A percentile compares a stretch with the other conserved stretches of the same genome.
Evolutionary conservation across 495 filamentous ascomycete species (phyloP).

Genomic region (Platismatia glauca): DNA sequence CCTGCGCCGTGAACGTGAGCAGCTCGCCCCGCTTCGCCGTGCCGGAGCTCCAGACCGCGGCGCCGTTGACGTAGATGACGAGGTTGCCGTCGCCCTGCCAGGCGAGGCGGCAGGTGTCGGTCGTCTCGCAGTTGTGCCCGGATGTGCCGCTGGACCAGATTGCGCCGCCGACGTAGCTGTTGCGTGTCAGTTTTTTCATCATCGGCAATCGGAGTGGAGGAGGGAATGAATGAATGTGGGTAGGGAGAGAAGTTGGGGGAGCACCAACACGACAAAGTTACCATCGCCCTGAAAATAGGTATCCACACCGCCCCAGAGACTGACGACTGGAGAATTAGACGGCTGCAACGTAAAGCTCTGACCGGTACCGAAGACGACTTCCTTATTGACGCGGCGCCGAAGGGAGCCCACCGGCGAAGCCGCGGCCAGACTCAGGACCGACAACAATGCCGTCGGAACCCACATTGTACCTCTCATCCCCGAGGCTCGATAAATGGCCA

Average conservation of each 20-base stretch:
- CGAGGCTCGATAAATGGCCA: too few species aligned
- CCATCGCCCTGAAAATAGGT: background rate
- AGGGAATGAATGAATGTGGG: too few species aligned
- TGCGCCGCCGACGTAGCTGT: background rate
- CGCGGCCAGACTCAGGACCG: background rate
- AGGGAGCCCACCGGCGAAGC: background rate
- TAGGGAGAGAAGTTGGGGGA: background rate
- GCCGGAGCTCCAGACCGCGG: background rate
- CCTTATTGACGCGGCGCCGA: background rate
- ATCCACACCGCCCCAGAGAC: background rate
- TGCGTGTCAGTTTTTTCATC: background rate
- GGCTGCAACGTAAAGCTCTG: background rate
- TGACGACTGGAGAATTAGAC: background rate
- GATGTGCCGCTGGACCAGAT: background rate
- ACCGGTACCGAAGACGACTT: background rate
- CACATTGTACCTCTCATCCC: too few species aligned
- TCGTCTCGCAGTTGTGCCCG: background rate
- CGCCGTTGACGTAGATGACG: background rate
- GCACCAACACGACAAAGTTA: background rate
- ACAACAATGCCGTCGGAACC: background rate
- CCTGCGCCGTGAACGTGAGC: background rate
- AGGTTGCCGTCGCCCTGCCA: background rate
- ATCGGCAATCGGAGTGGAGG: background rate
- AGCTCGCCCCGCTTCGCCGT: background rate
- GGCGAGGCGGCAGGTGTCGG: background rate